phyloP scores from a whole-genome alignment of 768 basidiomycete genomes.

The Tricholoma flavovirens region DNA sequence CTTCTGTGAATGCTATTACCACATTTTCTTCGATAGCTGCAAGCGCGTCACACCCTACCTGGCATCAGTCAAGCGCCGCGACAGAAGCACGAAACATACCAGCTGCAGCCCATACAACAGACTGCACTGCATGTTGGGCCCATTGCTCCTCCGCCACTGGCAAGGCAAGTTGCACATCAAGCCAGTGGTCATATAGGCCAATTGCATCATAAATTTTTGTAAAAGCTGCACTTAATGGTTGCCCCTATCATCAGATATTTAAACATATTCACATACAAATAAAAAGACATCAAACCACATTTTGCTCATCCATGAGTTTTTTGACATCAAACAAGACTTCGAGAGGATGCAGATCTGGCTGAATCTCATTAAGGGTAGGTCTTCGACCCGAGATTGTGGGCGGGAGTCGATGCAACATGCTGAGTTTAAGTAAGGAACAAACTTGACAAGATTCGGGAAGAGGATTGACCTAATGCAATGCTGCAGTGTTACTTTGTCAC shows the following conservation, averaged over 20 bases:
- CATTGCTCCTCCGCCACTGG: slow-evolving; percentile 58
- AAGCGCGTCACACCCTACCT: slow-evolving; percentile 59
- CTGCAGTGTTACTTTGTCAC: slow-evolving; percentile 68
- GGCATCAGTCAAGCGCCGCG: slow-evolving; percentile 6
- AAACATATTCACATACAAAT: background rate
- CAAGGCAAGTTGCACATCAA: slow-evolving; percentile 47
- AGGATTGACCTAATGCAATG: slow-evolving; percentile 68
- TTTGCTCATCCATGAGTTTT: slow-evolving; percentile 65
- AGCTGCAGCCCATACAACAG: slow-evolving; percentile 63
- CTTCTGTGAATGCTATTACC: slow-evolving; percentile 59
- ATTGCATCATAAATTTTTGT: slow-evolving; percentile 60
- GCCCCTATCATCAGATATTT: slow-evolving; percentile 39
- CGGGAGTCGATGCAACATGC: slow-evolving; percentile 69
- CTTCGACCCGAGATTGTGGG: slow-evolving; percentile 39
- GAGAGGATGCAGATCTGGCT: slow-evolving; percentile 67
- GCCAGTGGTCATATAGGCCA: slow-evolving; percentile 68
- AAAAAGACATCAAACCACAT: slow-evolving; percentile 33
- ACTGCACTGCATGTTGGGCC: slow-evolving; percentile 69
- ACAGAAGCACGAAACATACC: slow-evolving; percentile 35
- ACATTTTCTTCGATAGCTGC: slow-evolving; percentile 64
- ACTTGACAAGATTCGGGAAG: background rate
- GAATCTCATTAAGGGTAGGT: slow-evolving; percentile 63
- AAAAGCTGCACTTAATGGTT: slow-evolving; percentile 66
- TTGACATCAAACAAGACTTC: slow-evolving; percentile 74
- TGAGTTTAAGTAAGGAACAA: slow-evolving; percentile 21